These are phyloP conservation scores for Colletotrichum caudatum DNA, from an alignment of 2,329 filamentous ascomycete species.

Conservation along the genomic window DNA sequence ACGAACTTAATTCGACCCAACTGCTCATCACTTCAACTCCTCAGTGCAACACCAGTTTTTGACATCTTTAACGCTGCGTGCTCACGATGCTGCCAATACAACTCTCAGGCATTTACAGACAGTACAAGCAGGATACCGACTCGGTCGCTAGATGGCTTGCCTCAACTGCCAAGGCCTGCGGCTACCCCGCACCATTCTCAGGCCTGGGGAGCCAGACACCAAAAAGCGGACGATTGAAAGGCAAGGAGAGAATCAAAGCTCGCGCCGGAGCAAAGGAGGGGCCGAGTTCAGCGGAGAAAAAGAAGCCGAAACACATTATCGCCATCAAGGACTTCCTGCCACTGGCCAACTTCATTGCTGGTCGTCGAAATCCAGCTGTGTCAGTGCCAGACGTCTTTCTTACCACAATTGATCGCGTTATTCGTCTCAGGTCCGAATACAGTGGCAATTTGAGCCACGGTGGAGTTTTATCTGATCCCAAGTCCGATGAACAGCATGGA, in stretches of 20 bases:
- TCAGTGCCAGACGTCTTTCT: background rate
- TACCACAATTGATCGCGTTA: background rate
- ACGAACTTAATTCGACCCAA: no score
- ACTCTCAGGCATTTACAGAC: background rate
- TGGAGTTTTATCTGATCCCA: background rate
- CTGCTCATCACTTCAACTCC: no score
- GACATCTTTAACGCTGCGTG: background rate
- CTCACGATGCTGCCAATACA: background rate
- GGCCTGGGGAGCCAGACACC: background rate
- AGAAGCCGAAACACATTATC: background rate
- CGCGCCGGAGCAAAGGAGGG: background rate
- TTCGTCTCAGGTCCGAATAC: background rate
- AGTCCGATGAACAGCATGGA: background rate
- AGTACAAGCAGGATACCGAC: background rate
- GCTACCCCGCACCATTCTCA: background rate
- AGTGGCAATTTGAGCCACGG: background rate
- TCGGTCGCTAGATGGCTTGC: background rate
- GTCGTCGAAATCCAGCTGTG: background rate
- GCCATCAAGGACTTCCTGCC: background rate
- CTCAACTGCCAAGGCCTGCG: background rate
- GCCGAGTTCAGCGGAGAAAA: background rate
- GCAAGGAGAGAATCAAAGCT: background rate
- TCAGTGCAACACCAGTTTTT: no score
- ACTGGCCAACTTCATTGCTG: background rate
- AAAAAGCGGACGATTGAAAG: background rate